Percentiles rank a stretch among this genome's conserved stretches.
phyloP scores from a whole-genome alignment of 257 asterid genomes.

The Osmanthus fragrans region DNA sequence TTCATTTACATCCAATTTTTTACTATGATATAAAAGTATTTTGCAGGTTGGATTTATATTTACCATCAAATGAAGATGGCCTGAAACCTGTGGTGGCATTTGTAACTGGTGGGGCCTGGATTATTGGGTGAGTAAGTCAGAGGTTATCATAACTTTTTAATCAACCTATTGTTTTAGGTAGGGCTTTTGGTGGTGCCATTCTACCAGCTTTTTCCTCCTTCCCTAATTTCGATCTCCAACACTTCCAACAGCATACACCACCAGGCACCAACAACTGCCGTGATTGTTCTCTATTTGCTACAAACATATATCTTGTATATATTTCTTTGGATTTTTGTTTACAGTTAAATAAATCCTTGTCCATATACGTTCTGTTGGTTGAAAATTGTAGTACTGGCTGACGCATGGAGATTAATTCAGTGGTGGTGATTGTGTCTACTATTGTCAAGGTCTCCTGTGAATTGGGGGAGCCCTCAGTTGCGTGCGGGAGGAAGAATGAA shows the following conservation, averaged over 20 bases:
- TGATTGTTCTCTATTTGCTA: neutral
- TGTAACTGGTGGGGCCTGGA: slow-evolving; percentile 99
- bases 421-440: neutral
- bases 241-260: neutral
- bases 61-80: slow-evolving; percentile 57
- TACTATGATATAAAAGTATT: neutral
- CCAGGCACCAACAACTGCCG: neutral
- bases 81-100: slow-evolving; percentile 87
- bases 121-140: slow-evolving; percentile 74
- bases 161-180: neutral
- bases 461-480: neutral
- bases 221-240: neutral
- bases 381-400: neutral
- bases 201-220: neutral
- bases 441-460: neutral
- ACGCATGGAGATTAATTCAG: neutral
- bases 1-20: slow-evolving; percentile 14
- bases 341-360: neutral
- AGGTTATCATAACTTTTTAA: slow-evolving; percentile 7
- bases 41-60: slow-evolving; percentile 89
- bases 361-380: neutral
- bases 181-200: neutral
- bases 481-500: neutral
- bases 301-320: neutral
- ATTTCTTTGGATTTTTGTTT: neutral